A percentile compares a stretch with the other conserved stretches of the same genome.
Evolutionary conservation across 345 rosid species (phyloP).

Genomic region (Salix dunnii): DNA sequence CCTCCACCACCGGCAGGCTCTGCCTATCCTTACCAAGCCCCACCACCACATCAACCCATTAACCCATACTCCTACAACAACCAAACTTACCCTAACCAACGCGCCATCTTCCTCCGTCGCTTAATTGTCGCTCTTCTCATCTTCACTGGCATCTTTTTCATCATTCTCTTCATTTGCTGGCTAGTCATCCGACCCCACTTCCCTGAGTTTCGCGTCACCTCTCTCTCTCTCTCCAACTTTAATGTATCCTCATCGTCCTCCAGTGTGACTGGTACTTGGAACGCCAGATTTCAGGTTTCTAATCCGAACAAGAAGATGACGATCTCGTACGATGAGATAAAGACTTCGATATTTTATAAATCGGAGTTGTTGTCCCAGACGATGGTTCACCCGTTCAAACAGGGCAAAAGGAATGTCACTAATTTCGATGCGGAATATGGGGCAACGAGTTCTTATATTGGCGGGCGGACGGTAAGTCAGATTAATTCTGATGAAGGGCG

Average conservation of each 20-base stretch:
- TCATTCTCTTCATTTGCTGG: slow-evolving; percentile 53
- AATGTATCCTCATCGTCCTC: slow-evolving; percentile 37
- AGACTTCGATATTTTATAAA: slow-evolving; percentile 20
- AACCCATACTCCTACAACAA: slow-evolving; percentile 32
- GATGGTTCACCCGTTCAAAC: slow-evolving; percentile 54
- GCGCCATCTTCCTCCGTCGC: slow-evolving; percentile 47
- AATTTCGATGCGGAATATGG: slow-evolving; percentile 34
- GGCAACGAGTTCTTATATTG: slow-evolving; percentile 43
- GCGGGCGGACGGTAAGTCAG: slow-evolving; percentile 6
- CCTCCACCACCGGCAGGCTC: background rate
- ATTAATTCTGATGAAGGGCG: slow-evolving; percentile 39
- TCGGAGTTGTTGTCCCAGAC: slow-evolving; percentile 37
- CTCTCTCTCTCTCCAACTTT: slow-evolving; percentile 58
- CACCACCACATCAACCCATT: slow-evolving; percentile 20
- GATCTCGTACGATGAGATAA: slow-evolving; percentile 36
- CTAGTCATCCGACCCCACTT: slow-evolving; percentile 66
- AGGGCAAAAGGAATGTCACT: slow-evolving; percentile 43
- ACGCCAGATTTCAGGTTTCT: slow-evolving; percentile 38
- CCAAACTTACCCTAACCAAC: slow-evolving; percentile 36
- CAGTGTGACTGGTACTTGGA: slow-evolving; percentile 52
- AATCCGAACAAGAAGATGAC: slow-evolving; percentile 78
- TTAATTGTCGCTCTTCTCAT: slow-evolving; percentile 33
- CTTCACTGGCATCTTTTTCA: slow-evolving; percentile 39
- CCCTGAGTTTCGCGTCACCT: slow-evolving; percentile 48
- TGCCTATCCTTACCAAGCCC: slow-evolving; percentile 6